phyloP scores from a whole-genome alignment of 257 asterid genomes.

The Nicotiana noctiflora region DNA sequence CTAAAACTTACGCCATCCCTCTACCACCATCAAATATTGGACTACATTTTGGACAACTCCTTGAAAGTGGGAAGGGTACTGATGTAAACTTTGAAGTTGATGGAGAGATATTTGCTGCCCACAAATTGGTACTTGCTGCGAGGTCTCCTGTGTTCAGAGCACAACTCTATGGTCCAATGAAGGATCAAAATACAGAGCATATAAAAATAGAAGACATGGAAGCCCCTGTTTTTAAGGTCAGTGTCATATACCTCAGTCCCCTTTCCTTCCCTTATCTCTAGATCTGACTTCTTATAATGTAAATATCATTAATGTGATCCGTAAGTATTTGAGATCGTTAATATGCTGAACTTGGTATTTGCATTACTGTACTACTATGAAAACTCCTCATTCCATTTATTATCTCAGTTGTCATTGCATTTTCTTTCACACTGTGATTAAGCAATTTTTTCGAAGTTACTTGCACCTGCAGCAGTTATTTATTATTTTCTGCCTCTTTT shows the following conservation, averaged over 20 bases:
- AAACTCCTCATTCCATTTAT: background rate
- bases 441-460: background rate
- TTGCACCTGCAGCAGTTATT: background rate
- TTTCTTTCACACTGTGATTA: background rate
- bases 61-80: constrained; percentile 67
- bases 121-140: constrained; percentile 91
- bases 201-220: constrained; percentile 77
- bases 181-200: constrained; percentile 60
- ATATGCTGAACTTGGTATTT: background rate
- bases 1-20: constrained; percentile 66
- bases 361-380: background rate
- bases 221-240: constrained; percentile 85
- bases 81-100: constrained; percentile 66
- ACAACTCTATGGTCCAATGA: constrained; percentile 94
- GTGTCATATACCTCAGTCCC: background rate
- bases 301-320: background rate
- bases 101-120: constrained; percentile 72
- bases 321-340: background rate
- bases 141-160: constrained; percentile 95
- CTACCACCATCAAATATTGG: constrained; percentile 84
- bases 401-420: background rate
- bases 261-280: background rate
- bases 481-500: background rate
- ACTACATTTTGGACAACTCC: constrained; percentile 72
- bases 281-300: background rate